phyloP scores from a whole-genome alignment of 2,329 filamentous ascomycete species.

The Fusarium tricinctum region DNA sequence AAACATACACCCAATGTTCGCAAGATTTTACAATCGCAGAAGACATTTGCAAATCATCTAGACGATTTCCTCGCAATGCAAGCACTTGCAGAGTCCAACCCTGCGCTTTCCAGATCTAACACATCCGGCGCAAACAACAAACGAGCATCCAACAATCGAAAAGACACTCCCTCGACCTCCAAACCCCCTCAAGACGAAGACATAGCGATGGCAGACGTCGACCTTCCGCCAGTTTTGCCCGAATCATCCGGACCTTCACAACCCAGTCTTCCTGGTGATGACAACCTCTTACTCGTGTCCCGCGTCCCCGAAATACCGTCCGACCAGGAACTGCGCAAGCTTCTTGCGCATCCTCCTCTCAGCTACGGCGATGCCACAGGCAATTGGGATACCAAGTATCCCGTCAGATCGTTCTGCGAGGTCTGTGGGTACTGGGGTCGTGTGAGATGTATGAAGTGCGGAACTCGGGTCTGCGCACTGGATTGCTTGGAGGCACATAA shows the following conservation, averaged over 20 bases:
- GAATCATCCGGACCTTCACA: slow-evolving; percentile 54
- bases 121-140: slow-evolving; percentile 51
- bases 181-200: slow-evolving; percentile 47
- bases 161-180: slow-evolving; percentile 45
- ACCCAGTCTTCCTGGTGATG: slow-evolving; percentile 62
- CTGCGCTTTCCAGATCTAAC: slow-evolving; percentile 53
- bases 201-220: slow-evolving; percentile 47
- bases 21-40: slow-evolving; percentile 83
- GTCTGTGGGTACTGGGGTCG: slow-evolving; percentile 87
- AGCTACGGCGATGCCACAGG: slow-evolving; percentile 75
- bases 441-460: slow-evolving; percentile 82
- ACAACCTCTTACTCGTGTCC: slow-evolving; percentile 70
- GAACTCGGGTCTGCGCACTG: slow-evolving; percentile 81
- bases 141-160: slow-evolving; percentile 48
- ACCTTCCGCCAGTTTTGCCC: slow-evolving; percentile 53
- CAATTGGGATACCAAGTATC: slow-evolving; percentile 63
- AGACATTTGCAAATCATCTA: slow-evolving; percentile 86
- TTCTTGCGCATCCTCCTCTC: slow-evolving; percentile 75
- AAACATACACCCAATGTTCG: slow-evolving; percentile 79
- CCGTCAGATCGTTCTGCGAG: slow-evolving; percentile 78
- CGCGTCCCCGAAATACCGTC: slow-evolving; percentile 70
- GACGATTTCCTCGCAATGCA: slow-evolving; percentile 81
- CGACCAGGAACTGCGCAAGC: slow-evolving; percentile 72
- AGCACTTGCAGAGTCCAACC: slow-evolving; percentile 58
- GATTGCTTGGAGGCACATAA: slow-evolving; percentile 80